These are phyloP conservation scores for Saccharomyces hybrid DNA, from an alignment of 1,139 yeast species.

Conservation along the genomic window DNA sequence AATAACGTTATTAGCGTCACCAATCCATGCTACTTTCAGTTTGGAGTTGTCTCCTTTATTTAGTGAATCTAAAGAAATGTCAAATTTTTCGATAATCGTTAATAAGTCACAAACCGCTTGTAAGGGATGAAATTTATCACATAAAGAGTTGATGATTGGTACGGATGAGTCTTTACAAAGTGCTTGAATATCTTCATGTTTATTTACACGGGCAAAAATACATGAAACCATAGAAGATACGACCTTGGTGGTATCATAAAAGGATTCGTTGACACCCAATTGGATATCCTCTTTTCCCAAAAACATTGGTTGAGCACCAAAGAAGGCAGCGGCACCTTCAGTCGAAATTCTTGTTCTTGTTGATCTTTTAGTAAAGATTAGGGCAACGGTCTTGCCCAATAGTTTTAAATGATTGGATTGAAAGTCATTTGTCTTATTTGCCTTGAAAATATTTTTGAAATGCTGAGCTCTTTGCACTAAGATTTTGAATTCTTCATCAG, in stretches of 20 bases:
- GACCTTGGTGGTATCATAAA: slow-evolving; percentile 81
- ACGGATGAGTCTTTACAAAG: slow-evolving; percentile 70
- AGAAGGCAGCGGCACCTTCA: slow-evolving; percentile 88
- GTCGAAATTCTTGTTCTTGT: slow-evolving; percentile 91
- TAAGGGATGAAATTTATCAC: slow-evolving; percentile 88
- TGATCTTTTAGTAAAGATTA: slow-evolving; percentile 82
- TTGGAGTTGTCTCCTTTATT: slow-evolving; percentile 29
- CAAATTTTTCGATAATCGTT: slow-evolving; percentile 76
- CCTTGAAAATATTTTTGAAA: slow-evolving; percentile 51
- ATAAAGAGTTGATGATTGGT: slow-evolving; percentile 86
- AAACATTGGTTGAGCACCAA: slow-evolving; percentile 96
- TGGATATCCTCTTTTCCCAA: slow-evolving; percentile 94
- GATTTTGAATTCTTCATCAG: slow-evolving; percentile 57
- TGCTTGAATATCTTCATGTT: slow-evolving; percentile 73
- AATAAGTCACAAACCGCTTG: slow-evolving; percentile 90
- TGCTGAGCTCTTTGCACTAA: slow-evolving; percentile 61
- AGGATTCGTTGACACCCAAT: slow-evolving; percentile 85
- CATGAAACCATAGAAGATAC: slow-evolving; percentile 93
- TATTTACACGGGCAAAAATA: slow-evolving; percentile 89
- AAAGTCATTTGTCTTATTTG: slow-evolving; percentile 39
- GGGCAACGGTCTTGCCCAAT: slow-evolving; percentile 72
- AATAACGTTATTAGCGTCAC: slow-evolving; percentile 92
- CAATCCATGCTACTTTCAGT: slow-evolving; percentile 87
- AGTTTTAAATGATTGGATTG: slow-evolving; percentile 48
- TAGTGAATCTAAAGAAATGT: slow-evolving; percentile 15